A percentile compares a stretch with the other conserved stretches of the same genome.
These are phyloP conservation scores for Chaetothyriales sp. DNA, from an alignment of 2,329 filamentous ascomycete species.

Conservation along the genomic window DNA sequence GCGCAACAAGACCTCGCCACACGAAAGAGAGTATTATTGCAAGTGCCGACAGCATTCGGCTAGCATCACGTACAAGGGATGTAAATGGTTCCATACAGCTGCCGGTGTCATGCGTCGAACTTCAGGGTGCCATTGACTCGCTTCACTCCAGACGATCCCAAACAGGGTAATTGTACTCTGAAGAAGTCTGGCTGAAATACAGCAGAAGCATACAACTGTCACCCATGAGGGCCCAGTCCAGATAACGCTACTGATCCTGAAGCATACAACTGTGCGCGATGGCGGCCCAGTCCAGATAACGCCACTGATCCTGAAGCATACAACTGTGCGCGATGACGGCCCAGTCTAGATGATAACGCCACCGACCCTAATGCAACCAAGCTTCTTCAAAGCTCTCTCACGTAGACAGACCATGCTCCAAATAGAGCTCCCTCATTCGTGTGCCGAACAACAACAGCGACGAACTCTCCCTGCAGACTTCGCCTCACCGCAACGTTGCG, in stretches of 20 bases:
- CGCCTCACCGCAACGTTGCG: background rate
- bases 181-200: too few relatives aligned
- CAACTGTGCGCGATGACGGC: background rate
- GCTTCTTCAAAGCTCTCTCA: background rate
- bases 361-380: background rate
- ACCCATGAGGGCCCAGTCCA: background rate
- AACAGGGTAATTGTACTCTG: background rate
- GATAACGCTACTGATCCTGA: background rate
- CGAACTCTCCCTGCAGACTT: background rate
- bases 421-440: background rate
- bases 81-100: too few relatives aligned
- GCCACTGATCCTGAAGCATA: background rate
- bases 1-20: too few relatives aligned
- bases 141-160: background rate
- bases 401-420: background rate
- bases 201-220: background rate
- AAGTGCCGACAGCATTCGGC: too few relatives aligned
- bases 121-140: background rate
- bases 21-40: too few relatives aligned
- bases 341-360: background rate
- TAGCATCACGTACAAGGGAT: too few relatives aligned
- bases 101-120: too few relatives aligned
- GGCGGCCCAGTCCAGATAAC: background rate
- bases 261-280: background rate
- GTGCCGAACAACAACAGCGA: background rate